Percentiles rank a stretch among this genome's conserved stretches.
These are phyloP conservation scores for Apiospora kogelbergensis DNA, from an alignment of 2,329 filamentous ascomycete species.

Conservation along the genomic window DNA sequence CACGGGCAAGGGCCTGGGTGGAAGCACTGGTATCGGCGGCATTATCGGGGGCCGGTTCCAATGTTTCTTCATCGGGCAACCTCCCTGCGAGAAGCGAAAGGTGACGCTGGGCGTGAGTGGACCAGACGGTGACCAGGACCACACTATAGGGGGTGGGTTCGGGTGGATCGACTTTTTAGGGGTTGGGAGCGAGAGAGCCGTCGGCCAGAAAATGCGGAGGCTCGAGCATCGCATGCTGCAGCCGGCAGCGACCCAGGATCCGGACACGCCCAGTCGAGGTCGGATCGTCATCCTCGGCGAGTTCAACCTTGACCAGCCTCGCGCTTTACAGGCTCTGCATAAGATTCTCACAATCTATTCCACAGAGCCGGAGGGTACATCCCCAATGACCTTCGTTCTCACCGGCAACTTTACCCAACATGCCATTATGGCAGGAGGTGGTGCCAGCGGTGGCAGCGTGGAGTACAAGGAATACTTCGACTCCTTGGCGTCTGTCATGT, in stretches of 20 bases:
- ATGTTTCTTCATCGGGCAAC: conserved; percentile 86
- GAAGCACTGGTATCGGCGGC: conserved; percentile 80
- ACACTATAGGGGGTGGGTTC: conserved; percentile 76
- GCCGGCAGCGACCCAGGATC: conserved; percentile 30
- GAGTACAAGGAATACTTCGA: conserved; percentile 98
- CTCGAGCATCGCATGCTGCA: conserved; percentile 69
- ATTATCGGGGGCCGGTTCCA: conserved; percentile 91
- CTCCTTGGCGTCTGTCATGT: conserved; percentile 74
- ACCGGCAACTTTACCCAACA: conserved; percentile 79
- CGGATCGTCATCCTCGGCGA: conserved; percentile 79
- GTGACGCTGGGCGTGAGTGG: conserved; percentile 72
- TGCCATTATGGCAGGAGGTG: conserved; percentile 65
- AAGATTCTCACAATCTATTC: conserved; percentile 78
- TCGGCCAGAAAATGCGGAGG: conserved; percentile 78
- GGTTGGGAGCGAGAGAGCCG: conserved; percentile 82
- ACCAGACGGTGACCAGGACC: conserved; percentile 55
- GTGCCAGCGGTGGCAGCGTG: conserved; percentile 76
- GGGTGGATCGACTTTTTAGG: conserved; percentile 98
- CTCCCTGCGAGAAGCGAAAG: conserved; percentile 82
- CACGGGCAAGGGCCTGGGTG: conserved; percentile 67
- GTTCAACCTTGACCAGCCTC: conserved; percentile 80
- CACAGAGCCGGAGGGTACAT: conserved; percentile 58
- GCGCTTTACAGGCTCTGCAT: conserved; percentile 76
- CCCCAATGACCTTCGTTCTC: conserved; percentile 78
- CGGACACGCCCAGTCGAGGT: conserved; percentile 40